Evolutionary conservation across 495 filamentous ascomycete species (phyloP).

Genomic region (Xylaria castorea): DNA sequence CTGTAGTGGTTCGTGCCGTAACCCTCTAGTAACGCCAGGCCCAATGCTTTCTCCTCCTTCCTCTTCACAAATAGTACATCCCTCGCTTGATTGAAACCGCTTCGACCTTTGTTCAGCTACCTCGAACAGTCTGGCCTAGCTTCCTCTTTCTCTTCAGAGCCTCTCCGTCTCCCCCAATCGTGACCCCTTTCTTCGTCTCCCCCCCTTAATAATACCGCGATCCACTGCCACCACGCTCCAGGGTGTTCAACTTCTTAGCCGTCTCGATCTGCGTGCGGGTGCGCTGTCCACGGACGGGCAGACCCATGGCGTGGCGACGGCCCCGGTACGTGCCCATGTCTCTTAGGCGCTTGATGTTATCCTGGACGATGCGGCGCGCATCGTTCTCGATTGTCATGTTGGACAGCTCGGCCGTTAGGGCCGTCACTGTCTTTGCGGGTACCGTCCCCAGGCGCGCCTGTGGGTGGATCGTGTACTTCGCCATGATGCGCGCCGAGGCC

Average conservation of each 20-base stretch:
- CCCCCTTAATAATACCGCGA: conserved; percentile 14
- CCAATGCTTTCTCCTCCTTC: conserved; percentile 20
- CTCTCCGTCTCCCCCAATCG: not conserved
- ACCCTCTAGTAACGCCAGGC: conserved; percentile 9
- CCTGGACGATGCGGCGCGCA: conserved; percentile 72
- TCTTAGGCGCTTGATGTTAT: conserved; percentile 84
- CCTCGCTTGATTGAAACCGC: not conserved
- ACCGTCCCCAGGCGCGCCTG: conserved; percentile 76
- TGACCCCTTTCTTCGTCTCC: conserved; percentile 25
- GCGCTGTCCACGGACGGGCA: conserved; percentile 87
- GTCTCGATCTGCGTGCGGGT: conserved; percentile 85
- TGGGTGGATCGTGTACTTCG: conserved; percentile 85
- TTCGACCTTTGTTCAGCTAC: not conserved
- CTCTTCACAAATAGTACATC: not conserved
- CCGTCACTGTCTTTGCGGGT: conserved; percentile 71
- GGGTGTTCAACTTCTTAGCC: conserved; percentile 77
- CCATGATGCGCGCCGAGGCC: conserved; percentile 74
- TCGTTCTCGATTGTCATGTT: conserved; percentile 96
- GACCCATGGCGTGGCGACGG: conserved; percentile 83
- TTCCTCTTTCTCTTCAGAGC: not conserved
- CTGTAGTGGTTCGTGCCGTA: not conserved
- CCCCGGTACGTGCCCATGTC: conserved; percentile 94
- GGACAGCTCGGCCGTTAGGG: conserved; percentile 82
- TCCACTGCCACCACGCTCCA: conserved; percentile 68
- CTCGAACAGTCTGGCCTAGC: not conserved